Base-by-base conservation (phyloP, 345 rosid species). In the Cardamine resedifolia region DNA sequence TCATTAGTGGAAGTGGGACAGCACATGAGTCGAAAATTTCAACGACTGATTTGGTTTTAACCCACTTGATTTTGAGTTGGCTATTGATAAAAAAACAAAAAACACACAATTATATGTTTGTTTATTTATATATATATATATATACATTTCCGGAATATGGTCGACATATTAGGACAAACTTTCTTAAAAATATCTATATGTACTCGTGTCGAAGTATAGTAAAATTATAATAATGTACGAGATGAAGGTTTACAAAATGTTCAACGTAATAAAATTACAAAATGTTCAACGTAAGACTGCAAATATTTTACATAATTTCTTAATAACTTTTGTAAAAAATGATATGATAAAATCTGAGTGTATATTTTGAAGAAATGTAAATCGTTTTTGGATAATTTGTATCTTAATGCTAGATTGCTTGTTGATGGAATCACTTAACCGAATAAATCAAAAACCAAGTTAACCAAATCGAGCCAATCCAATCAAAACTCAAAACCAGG, bases 31-130 rank as follows among this genome's bases (percentile, higher is more conserved):
- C 15, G 56, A 47, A 24, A 26, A 11, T 53, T 67, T 53, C 62
- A 53, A 67, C 72, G 51, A 53, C 15, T 68, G 52, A 26, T 68
- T 53, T 56, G 73, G 45, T 70, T 68, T 67, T 11, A 9, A 10
- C 31, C 58, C 65, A 45, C 33, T 56, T 8, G 1, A 19, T 11
- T 11, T 10, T 64, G 43, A 19, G 27, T 49, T 48, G 14, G 10
- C 26, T 19, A 19, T 19, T 41, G n/a, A 38, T 38, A 10, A 10
- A 11, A 34, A 34, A 34, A 2, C 9, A 9, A 9, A 34, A 34
- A 34, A 2, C 3, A 9, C 14, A n/a, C 2, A 10, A 41, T n/a
- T 15, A 4, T 41, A 41, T 14, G 45, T 41, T 41, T 14, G 5
- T 41, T 38, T 10, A 36, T 36, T 39, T 14, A 12, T 38, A 38